Evolutionary conservation across 108 stramenopile species (phyloP), one percentile per base, ranked within the genome.

Genomic region (Pelagomonas calceolata): DNA sequence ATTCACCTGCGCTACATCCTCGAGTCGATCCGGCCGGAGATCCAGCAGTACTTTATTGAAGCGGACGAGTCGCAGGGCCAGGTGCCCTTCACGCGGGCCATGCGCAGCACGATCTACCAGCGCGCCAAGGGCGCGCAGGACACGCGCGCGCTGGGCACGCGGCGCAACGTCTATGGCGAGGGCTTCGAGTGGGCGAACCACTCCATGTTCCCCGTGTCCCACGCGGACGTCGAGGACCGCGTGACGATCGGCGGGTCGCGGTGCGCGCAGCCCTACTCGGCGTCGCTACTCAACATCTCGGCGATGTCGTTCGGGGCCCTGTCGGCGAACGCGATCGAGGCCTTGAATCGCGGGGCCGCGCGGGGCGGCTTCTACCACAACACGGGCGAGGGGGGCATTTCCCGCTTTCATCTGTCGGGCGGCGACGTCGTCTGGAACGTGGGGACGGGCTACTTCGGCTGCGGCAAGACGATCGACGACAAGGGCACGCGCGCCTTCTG

Each of bases 371-470:
- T 94, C 71, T 90, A 83, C 76, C 92, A 93, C 80, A 94, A 94
- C 73, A 92, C 92, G n/a, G 92, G 92, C 32, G 92, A 94, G 78
- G 92, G 91, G 15, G 90, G 86, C 33, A 76, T 92, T 21, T 85
- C 84, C 34, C 72, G 75, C 29, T 87, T 83, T 45, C 88, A 89
- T 75, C 71, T 76, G 16, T 81, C 88, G 46, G 90, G 90, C 35
- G 92, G 85, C n/a, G 83, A 87, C 73, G 66, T 94, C 30, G 89
- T 91, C 18, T 94, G 92, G 92, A 94, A 94, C 70, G 78, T 94
- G 30, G 92, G 92, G 37, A 94, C 92, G 0, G 92, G 82, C 17
- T 94, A 94, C 82, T 94, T 92, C 85, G 92, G 90, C 35, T 91
- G 91, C 74, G 88, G 89, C 10, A 80, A 31, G 17, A 80, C 81